phyloP scores from a whole-genome alignment of 495 filamentous ascomycete genomes.

The Daldinia loculata region DNA sequence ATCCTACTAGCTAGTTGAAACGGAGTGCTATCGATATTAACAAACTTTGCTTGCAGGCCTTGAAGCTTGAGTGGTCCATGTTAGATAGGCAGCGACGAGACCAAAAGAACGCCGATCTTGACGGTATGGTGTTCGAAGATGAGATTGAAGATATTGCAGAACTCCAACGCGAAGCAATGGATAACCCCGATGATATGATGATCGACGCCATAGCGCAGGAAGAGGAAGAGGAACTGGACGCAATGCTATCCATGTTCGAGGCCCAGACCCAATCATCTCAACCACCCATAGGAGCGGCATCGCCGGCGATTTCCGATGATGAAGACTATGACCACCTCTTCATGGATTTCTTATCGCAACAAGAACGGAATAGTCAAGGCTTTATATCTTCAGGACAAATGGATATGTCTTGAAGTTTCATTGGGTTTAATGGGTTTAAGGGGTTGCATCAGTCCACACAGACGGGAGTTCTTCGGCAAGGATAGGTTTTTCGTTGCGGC shows the following conservation, averaged over 20 bases:
- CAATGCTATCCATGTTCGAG: conserved; percentile 56
- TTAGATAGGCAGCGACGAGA: conserved; percentile 51
- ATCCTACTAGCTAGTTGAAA: not conserved
- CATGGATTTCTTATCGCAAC: conserved; percentile 49
- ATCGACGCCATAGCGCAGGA: conserved; percentile 58
- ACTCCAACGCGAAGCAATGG: conserved; percentile 47
- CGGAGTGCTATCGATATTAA: conserved; percentile 21
- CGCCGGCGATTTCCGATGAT: conserved; percentile 56
- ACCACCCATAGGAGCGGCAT: conserved; percentile 24
- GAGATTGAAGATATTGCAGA: conserved; percentile 57
- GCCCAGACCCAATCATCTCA: conserved; percentile 21
- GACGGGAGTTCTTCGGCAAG: conserved; percentile 25
- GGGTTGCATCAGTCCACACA: conserved; percentile 9
- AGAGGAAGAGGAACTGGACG: conserved; percentile 68
- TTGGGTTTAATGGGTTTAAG: not conserved
- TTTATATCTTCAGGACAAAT: conserved; percentile 42
- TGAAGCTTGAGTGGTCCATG: conserved; percentile 58
- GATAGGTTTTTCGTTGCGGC: conserved; percentile 34
- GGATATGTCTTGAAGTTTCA: conserved; percentile 41
- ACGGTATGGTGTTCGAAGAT: conserved; percentile 54
- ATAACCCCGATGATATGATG: conserved; percentile 54
- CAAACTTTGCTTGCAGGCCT: conserved; percentile 47
- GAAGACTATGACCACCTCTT: conserved; percentile 66
- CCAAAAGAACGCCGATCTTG: conserved; percentile 61
- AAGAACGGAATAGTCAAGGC: conserved; percentile 16